A percentile compares a stretch with the other conserved stretches of the same genome.
phyloP scores from a whole-genome alignment of 2,329 filamentous ascomycete species.

The Fusarium temperatum region DNA sequence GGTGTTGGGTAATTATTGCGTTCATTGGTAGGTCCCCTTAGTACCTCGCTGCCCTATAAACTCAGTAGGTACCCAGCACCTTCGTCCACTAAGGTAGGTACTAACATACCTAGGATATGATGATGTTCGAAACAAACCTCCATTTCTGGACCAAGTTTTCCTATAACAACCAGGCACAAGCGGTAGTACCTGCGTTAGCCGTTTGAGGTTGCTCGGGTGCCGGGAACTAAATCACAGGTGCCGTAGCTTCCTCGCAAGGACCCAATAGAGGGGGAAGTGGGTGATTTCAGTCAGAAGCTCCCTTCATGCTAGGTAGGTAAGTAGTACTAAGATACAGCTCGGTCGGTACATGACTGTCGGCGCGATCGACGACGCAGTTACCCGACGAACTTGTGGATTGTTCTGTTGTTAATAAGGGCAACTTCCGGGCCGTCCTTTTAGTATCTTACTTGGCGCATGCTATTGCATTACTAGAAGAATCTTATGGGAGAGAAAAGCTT shows the following conservation, averaged over 20 bases:
- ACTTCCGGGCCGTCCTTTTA: slow-evolving; percentile 2
- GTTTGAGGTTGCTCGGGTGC: slow-evolving; percentile 26
- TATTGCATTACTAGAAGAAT: slow-evolving; percentile 18
- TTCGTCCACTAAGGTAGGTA: background rate
- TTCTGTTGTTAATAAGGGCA: background rate
- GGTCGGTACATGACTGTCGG: slow-evolving; percentile 3
- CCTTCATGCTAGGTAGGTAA: background rate
- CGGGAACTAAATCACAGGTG: slow-evolving; percentile 22
- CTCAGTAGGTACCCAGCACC: background rate
- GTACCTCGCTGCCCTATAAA: background rate
- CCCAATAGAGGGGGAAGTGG: background rate
- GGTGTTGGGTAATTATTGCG: background rate
- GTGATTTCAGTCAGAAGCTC: background rate
- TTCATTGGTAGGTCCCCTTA: background rate
- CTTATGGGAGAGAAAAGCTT: background rate
- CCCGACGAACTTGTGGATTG: slow-evolving; percentile 36
- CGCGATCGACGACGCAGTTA: slow-evolving; percentile 28
- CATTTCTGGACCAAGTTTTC: slow-evolving; percentile 5
- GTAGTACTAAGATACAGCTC: background rate
- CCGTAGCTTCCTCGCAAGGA: slow-evolving; percentile 5
- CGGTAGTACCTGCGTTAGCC: slow-evolving; percentile 20
- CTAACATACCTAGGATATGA: background rate
- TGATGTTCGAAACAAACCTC: slow-evolving; percentile 21
- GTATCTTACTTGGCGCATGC: background rate
- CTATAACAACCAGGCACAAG: slow-evolving; percentile 7